Base-by-base conservation (phyloP, 768 basidiomycete genomes). In the Kwoniella mangroviensis region DNA sequence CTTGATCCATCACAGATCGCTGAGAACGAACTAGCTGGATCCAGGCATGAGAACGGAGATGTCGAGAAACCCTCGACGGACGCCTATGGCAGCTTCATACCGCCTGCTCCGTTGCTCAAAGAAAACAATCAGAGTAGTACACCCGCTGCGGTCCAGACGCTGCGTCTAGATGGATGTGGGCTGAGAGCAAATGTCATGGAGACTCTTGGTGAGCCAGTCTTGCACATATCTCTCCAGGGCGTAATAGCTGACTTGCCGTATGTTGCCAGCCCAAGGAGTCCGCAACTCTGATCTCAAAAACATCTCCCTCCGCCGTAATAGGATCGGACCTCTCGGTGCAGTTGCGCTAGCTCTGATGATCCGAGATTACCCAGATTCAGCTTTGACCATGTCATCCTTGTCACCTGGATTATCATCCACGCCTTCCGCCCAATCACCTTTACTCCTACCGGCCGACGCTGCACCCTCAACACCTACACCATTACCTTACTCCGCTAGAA, bases 311-410 rank as follows among this genome's bases (percentile, higher is more conserved):
- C 89, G 96, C 17, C 88, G 92, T 56, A 98, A 99, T 83, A 88
- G 88, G 53, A 97, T 98, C 76, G 89, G 87, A 42, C 87, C 90
- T 0, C 88, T 91, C 0, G 94, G 94, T 42, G 94, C 91, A 9
- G 93, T 98, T 5, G 92, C 94, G 0, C 86, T 98, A 13, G 94
- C 96, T 0, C 87, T 97, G 62, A 95, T 99, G 93, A 94, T 98
- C 72, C 89, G 92, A 62, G 96, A 99, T 82, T 98, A 98, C 79
- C 92, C 93, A 3, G 93, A 97, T 73, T 86, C 90, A 53, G 87
- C 73, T 19, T 34, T 68, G 26, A 45, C 73, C 90, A 72, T 75
- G 54, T 83, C 84, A 2, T 67, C 75, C 13, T 67, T 81, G 21
- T 74, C 76, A 40, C 75, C 79, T 34, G 68, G 77, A 11, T 45